Conservation (phyloP, 306 rosid genomes). For the Potentilla sterilis region DNA sequence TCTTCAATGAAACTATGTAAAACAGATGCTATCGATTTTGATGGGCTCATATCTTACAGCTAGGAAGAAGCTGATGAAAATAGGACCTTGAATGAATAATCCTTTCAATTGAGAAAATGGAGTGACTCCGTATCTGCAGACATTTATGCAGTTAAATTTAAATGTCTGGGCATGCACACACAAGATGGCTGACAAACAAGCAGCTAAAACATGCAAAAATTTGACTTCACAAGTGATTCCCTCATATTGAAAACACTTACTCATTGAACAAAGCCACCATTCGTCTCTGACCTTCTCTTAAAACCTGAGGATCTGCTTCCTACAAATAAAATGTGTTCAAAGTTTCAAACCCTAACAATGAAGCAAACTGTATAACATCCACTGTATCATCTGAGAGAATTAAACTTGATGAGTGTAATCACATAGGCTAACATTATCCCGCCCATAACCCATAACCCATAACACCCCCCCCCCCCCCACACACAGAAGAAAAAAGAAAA, state of each 20-base stretch:
- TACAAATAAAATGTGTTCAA: conserved; percentile 14
- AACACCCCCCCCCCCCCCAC: not conserved
- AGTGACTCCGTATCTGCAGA: conserved; percentile 73
- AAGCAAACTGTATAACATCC: not conserved
- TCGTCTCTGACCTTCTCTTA: conserved; percentile 16
- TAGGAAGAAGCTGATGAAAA: conserved; percentile 81
- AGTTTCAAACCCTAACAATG: not conserved
- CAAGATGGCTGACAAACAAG: not conserved
- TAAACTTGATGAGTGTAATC: not conserved
- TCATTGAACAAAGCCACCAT: conserved; percentile 20
- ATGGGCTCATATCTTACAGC: conserved; percentile 56
- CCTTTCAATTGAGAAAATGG: conserved; percentile 78
- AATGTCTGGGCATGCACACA: not conserved
- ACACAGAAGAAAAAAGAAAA: not conserved
- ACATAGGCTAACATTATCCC: not conserved
- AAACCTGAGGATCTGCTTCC: conserved; percentile 14
- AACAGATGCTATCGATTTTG: conserved; percentile 17
- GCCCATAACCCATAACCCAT: not conserved
- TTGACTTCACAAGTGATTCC: not conserved
- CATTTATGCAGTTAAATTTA: not conserved
- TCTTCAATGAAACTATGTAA: not conserved
- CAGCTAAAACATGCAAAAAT: not conserved
- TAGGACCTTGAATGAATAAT: conserved; percentile 70
- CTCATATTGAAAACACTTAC: conserved; percentile 1
- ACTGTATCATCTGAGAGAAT: not conserved